Evolutionary conservation across 2,329 filamentous ascomycete species (phyloP), one percentile per base, ranked within the genome.

Genomic region (Cadophora sp.): DNA sequence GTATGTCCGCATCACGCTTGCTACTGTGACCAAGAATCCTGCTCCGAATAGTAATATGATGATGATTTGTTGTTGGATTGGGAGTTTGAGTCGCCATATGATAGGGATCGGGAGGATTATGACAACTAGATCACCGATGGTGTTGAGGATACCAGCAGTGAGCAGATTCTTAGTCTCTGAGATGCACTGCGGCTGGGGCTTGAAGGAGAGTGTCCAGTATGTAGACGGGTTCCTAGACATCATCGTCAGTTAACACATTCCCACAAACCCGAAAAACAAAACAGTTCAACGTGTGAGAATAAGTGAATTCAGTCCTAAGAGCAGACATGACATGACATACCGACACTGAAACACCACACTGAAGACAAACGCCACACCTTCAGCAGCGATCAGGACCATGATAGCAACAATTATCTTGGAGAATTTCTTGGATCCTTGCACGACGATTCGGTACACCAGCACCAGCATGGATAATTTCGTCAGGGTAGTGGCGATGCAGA

Each of bases 91-190:
- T 14, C 76, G 75, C 68, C 80, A 75, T 3, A 85, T 79, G 3
- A 81, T 81, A 11, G 79, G 79, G 55, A 86, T 80, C 0, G 85
- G 85, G 3, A 87, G 76, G 0, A 82, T 71, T 48, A 85, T 83
- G 22, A 85, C 81, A 16, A 84, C 73, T 47, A 89, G 80, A 74
- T 89, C 86, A 7, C 85, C 87, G 47, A 83, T 72, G 50, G 87
- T 87, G 76, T 89, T 89, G 68, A 87, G 81, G 24, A 85, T 83
- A 2, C 86, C 85, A 43, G 87, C 81, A 39, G 81, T 81, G 36
- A 85, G 80, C 24, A 87, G 79, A 61, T 86, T 84, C 0, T 79
- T 76, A 1, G 83, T 80, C 67, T 88, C 79, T n/a, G 85, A 73
- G 47, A 85, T 81, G 62, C 83, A 81, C 14, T 81, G 68, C 1